Evolutionary conservation across 345 rosid species (phyloP).

Genomic region (Trapa incisa): DNA sequence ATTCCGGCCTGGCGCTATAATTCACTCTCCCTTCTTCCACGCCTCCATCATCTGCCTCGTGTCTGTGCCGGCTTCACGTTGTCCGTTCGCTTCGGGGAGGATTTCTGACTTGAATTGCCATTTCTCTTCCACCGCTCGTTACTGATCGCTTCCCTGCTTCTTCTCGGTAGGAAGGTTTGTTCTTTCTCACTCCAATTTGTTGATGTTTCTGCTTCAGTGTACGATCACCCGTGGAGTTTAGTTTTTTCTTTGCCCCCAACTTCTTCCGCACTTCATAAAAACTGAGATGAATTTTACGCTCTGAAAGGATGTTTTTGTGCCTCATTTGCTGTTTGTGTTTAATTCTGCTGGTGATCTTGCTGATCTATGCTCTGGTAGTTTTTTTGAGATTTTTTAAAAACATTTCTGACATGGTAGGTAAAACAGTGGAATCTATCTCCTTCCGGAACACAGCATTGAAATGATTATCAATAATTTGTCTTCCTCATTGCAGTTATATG

Average conservation of each 20-base stretch:
- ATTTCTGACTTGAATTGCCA: constrained; percentile 1
- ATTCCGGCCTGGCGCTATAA: constrained; percentile 24
- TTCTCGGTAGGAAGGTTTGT: background rate
- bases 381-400: background rate
- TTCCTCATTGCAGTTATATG: background rate
- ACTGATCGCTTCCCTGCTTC: background rate
- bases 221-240: constrained; percentile 4
- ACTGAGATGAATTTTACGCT: constrained; percentile 11
- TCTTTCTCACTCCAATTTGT: background rate
- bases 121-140: background rate
- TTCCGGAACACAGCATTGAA: background rate
- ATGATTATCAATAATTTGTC: background rate
- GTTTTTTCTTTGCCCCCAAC: background rate
- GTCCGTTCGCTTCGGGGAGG: background rate
- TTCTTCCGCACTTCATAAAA: background rate
- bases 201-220: background rate
- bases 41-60: constrained; percentile 2
- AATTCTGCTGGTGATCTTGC: constrained; percentile 3
- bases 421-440: background rate
- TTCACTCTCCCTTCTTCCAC: constrained; percentile 6
- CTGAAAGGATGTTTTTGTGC: background rate
- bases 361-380: constrained; percentile 1
- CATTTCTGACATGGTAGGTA: background rate
- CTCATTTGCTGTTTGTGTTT: background rate
- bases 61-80: constrained; percentile 7